phyloP scores from a whole-genome alignment of 2,329 filamentous ascomycete genomes.

The Endocalyx cinctus region DNA sequence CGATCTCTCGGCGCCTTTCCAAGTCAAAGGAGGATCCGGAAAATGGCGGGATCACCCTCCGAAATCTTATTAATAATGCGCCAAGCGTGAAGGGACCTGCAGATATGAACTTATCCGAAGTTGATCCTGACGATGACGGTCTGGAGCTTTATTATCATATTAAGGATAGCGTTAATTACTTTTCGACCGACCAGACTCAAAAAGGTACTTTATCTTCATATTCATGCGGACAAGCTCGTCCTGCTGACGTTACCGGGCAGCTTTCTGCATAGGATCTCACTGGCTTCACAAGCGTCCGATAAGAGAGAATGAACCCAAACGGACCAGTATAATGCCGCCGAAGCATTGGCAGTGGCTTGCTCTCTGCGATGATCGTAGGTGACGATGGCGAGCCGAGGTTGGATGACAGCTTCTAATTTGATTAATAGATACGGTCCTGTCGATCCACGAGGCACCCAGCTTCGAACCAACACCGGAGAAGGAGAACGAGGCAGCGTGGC shows the following conservation, averaged over 20 bases:
- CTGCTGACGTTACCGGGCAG: constrained; percentile 32
- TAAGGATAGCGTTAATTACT: constrained; percentile 71
- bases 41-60: too few species aligned
- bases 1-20: too few species aligned
- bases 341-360: constrained; percentile 67
- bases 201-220: constrained; percentile 46
- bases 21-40: too few species aligned
- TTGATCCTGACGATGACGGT: constrained; percentile 20
- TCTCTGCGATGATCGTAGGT: constrained; percentile 58
- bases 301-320: constrained; percentile 16
- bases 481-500: constrained; percentile 17
- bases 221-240: not conserved
- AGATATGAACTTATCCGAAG: too few species aligned
- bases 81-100: too few species aligned
- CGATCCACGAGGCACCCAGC: constrained; percentile 57
- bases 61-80: too few species aligned
- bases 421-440: constrained; percentile 58
- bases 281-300: constrained; percentile 44
- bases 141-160: constrained; percentile 47
- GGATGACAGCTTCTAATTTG: constrained; percentile 11
- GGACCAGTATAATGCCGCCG: constrained; percentile 31
- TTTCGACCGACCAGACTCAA: constrained; percentile 64
- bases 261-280: constrained; percentile 69
- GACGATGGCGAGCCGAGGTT: constrained; percentile 1
- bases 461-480: constrained; percentile 23